Base-by-base conservation (phyloP, 257 asterid genomes). In the Solanum lycopersicoides region DNA sequence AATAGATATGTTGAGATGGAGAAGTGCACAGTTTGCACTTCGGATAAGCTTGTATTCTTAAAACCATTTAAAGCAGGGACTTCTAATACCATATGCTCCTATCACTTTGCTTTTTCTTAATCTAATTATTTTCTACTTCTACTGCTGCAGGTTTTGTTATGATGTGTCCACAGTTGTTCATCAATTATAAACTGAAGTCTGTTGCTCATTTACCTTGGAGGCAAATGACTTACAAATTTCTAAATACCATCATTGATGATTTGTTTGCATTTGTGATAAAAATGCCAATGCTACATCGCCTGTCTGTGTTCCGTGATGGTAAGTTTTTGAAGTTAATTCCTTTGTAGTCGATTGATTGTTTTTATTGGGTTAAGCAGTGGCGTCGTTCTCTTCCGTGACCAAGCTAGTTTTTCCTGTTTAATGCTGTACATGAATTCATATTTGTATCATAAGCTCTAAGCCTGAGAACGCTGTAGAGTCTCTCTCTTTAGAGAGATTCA, bases 171-270 rank as follows among this genome's bases (percentile, higher is more conserved):
- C 99, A 97, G 92, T 92, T 95, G 89, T 97, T 97, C 82, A 95
- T 95, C 90, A 97, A 97, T 90, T 97, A 95, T 90, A 97, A 97
- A 94, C 92, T 97, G 86, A 88, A 96, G 91, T 96, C 99, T 39
- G 99, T 97, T 87, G 99, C 99, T 47, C 99, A 97, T 91, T 86
- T 97, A 68, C 99, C 99, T 90, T 97, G 99, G 99, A 95, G 99
- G 92, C 99, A 97, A 89, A 97, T 97, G 99, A 97, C 99, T 8
- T 97, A 97, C 97, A 95, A 95, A 90, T 97, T 97, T 66, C 90
- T 97, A 37, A 97, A 97, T 91, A 97, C 99, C 28, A 97, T 97
- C 53, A 97, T 97, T n/a, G 99, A 97, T 82, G 99, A 97, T 90
- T 98, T 97, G 89, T 97, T 97, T 89, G 99, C 99, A 14, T 97